Conservation (phyloP, 2,329 filamentous ascomycete species). For the Botrytis cinerea region DNA sequence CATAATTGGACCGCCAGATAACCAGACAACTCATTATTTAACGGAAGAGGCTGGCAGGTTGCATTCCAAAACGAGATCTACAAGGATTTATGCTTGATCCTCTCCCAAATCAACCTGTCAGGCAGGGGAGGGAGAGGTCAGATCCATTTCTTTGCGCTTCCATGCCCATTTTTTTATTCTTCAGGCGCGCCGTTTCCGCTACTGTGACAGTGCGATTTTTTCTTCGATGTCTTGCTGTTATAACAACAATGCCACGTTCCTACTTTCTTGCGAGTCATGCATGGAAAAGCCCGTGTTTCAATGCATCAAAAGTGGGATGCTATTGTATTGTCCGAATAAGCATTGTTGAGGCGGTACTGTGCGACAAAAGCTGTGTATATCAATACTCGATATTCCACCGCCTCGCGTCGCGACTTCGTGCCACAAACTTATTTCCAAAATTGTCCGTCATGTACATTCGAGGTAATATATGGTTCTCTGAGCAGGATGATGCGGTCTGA, state of each 20-base stretch:
- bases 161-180: slow-evolving; percentile 18
- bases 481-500: not conserved
- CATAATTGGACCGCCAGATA: not conserved
- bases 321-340: slow-evolving; percentile 6
- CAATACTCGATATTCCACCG: slow-evolving; percentile 18
- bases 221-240: slow-evolving; percentile 21
- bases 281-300: slow-evolving; percentile 19
- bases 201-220: not conserved
- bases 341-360: slow-evolving; percentile 1
- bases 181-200: slow-evolving; percentile 24
- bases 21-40: slow-evolving; percentile 14
- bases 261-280: slow-evolving; percentile 23
- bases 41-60: slow-evolving; percentile 18
- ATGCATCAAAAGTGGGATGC: slow-evolving; percentile 24
- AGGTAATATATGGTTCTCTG: not conserved
- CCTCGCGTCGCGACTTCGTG: not conserved
- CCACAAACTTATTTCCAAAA: not conserved
- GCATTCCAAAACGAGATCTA: slow-evolving; percentile 12
- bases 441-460: too few relatives aligned
- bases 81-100: slow-evolving; percentile 25
- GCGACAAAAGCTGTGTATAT: slow-evolving; percentile 20
- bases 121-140: slow-evolving; percentile 18
- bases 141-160: slow-evolving; percentile 18
- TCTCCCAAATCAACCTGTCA: slow-evolving; percentile 20
- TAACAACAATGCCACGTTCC: slow-evolving; percentile 22